Conservation (phyloP, 805 yeast species). For the Candida suzukii region DNA sequence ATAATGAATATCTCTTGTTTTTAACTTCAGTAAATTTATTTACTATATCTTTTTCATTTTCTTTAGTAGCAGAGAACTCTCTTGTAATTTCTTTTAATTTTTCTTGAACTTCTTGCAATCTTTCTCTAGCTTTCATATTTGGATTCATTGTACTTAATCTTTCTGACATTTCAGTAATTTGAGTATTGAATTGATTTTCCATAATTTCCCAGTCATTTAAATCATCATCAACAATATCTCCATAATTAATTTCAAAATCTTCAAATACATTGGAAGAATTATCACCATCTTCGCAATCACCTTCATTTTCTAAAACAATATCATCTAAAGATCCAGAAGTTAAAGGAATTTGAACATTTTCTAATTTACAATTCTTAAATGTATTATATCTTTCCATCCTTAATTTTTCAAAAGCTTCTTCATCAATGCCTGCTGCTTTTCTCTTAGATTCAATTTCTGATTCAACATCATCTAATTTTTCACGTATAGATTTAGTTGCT, state of each 20-base stretch:
- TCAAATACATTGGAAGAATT: slow-evolving; percentile 8
- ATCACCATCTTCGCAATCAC: slow-evolving; percentile 26
- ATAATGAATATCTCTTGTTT: slow-evolving; percentile 49
- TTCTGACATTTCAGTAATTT: slow-evolving; percentile 25
- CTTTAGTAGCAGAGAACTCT: slow-evolving; percentile 58
- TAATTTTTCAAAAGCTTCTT: slow-evolving; percentile 47
- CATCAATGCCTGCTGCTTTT: slow-evolving; percentile 32
- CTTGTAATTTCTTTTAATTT: slow-evolving; percentile 54
- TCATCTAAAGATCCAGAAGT: slow-evolving; percentile 51
- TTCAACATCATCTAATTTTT: slow-evolving; percentile 19
- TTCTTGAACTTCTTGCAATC: slow-evolving; percentile 61
- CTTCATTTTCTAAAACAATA: slow-evolving; percentile 51
- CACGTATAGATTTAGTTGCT: slow-evolving; percentile 22
- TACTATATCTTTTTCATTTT: slow-evolving; percentile 46
- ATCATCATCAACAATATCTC: slow-evolving; percentile 34
- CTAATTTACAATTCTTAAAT: slow-evolving; percentile 69
- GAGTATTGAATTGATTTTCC: slow-evolving; percentile 20
- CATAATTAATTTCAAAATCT: slow-evolving; percentile 45
- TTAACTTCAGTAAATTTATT: slow-evolving; percentile 55
- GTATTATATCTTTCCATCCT: slow-evolving; percentile 51
- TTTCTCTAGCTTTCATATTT: slow-evolving; percentile 72
- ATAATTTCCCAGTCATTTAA: slow-evolving; percentile 19
- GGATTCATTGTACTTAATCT: slow-evolving; percentile 56
- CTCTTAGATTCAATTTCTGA: slow-evolving; percentile 22
- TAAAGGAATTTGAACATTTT: slow-evolving; percentile 59